A percentile compares a stretch with the other conserved stretches of the same genome.
These are phyloP conservation scores for Alternaria longipes DNA, from an alignment of 2,329 filamentous ascomycete genomes.

Conservation along the genomic window DNA sequence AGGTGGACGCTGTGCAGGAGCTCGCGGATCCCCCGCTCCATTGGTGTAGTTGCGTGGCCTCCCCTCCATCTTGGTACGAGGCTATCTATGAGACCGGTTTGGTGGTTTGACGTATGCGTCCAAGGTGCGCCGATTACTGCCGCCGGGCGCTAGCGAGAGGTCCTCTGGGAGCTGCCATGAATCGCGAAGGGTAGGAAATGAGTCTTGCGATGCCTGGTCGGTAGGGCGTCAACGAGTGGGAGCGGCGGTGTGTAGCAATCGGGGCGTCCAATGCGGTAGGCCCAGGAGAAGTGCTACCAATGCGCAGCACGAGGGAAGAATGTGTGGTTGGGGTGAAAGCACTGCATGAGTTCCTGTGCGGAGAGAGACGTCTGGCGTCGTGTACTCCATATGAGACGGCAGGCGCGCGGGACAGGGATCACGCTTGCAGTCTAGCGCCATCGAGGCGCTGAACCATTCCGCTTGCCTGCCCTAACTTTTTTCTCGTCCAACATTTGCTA, in stretches of 20 bases:
- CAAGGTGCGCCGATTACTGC: constrained; percentile 12
- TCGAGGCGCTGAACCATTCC: constrained; percentile 21
- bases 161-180: constrained; percentile 31
- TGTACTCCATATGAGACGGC: constrained; percentile 33
- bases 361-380: constrained; percentile 27
- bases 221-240: constrained; percentile 11
- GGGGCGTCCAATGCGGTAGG: neutral
- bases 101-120: neutral
- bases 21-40: constrained; percentile 34
- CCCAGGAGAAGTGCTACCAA: neutral
- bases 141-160: constrained; percentile 27
- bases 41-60: constrained; percentile 45
- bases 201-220: constrained; percentile 24
- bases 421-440: constrained; percentile 27
- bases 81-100: neutral
- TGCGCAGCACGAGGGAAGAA: constrained; percentile 9
- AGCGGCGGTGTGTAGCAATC: constrained; percentile 14
- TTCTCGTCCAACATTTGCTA: constrained; percentile 22
- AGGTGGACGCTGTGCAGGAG: constrained; percentile 36
- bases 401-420: constrained; percentile 24
- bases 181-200: constrained; percentile 24
- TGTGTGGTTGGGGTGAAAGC: constrained; percentile 14
- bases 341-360: constrained; percentile 28
- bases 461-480: constrained; percentile 34
- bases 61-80: constrained; percentile 42